Conservation (phyloP, 306 rosid genomes). For the Betula pendula region DNA sequence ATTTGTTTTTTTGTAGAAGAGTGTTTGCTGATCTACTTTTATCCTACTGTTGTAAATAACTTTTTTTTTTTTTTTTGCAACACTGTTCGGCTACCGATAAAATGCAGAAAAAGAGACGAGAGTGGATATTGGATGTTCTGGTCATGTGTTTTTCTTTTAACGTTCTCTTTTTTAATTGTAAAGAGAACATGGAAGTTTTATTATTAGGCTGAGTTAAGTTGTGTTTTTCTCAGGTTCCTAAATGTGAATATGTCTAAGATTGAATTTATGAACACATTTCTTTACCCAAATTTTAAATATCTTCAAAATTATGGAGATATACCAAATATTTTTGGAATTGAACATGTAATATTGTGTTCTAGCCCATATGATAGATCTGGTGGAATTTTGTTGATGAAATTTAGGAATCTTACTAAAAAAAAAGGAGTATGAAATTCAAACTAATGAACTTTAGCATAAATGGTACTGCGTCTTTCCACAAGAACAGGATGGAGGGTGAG, state of each 20-base stretch:
- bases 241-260: not conserved
- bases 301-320: not conserved
- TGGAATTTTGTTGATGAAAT: not conserved
- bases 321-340: not conserved
- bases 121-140: not conserved
- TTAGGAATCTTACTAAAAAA: not conserved
- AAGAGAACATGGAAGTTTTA: not conserved
- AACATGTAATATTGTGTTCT: not conserved
- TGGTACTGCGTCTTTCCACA: not conserved
- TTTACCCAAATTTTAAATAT: not conserved
- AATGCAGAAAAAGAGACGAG: not conserved
- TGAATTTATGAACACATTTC: not conserved
- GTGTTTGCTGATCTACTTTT: not conserved
- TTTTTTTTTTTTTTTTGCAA: not conserved
- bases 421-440: not conserved
- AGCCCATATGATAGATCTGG: not conserved
- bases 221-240: not conserved
- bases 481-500: not conserved
- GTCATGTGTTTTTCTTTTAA: not conserved
- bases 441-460: not conserved
- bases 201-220: not conserved
- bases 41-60: not conserved
- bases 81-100: slow-evolving; percentile 1
- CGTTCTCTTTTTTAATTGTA: not conserved
- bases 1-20: not conserved